Conservation (phyloP, 2,329 filamentous ascomycete species). For the Scedosporium boydii region DNA sequence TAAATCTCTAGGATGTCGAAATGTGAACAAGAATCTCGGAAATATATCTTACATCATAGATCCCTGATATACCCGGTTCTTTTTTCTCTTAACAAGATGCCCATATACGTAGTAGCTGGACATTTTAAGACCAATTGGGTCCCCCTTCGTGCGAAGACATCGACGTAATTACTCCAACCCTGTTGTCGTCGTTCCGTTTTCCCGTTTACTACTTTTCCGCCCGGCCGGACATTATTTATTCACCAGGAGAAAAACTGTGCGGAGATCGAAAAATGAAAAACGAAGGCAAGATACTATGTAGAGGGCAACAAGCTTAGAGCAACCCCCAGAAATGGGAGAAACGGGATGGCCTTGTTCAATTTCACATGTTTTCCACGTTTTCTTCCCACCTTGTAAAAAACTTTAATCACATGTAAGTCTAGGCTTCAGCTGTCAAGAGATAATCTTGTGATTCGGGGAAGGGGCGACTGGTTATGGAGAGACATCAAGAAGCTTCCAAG, state of each 20-base stretch:
- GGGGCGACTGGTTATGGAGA: neutral
- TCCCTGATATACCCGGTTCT: too few species aligned
- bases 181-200: neutral
- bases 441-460: neutral
- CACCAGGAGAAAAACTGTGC: neutral
- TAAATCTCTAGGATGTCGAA: too few species aligned
- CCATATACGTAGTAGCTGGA: too few species aligned
- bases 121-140: too few species aligned
- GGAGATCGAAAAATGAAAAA: too few species aligned
- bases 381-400: neutral
- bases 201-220: neutral
- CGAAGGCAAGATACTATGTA: neutral
- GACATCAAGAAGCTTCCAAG: too few species aligned
- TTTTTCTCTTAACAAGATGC: too few species aligned
- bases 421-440: neutral
- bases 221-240: neutral
- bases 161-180: neutral
- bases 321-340: neutral
- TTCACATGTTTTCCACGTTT: neutral
- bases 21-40: too few species aligned
- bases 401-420: neutral
- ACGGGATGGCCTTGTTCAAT: neutral
- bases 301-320: neutral
- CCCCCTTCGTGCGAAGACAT: neutral
- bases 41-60: too few species aligned